phyloP scores from a whole-genome alignment of 306 rosid genomes.

The Glycine latifolia region DNA sequence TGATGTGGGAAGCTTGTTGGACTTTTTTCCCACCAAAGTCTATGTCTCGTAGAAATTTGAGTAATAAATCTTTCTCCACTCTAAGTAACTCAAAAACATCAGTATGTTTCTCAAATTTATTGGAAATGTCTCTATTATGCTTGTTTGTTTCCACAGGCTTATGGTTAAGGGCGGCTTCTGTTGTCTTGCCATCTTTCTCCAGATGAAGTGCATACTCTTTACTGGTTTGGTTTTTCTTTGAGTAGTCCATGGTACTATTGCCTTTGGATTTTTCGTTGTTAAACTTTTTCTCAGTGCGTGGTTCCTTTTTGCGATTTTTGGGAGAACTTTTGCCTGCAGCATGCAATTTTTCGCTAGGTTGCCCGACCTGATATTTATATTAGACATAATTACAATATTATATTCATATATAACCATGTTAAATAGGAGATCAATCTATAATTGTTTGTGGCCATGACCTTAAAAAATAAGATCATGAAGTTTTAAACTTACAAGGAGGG shows the following conservation, averaged over 20 bases:
- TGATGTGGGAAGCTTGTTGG: constrained; percentile 52
- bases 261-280: constrained; percentile 45
- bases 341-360: constrained; percentile 40
- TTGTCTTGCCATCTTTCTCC: constrained; percentile 44
- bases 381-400: neutral
- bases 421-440: constrained; percentile 18
- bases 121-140: constrained; percentile 45
- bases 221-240: constrained; percentile 23
- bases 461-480: constrained; percentile 15
- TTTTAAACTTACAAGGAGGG: constrained; percentile 55
- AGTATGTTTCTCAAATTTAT: constrained; percentile 48
- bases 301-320: constrained; percentile 45
- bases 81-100: constrained; percentile 65
- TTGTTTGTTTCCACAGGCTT: constrained; percentile 35
- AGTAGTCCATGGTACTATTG: neutral
- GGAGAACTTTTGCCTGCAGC: constrained; percentile 42
- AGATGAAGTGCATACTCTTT: neutral
- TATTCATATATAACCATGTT: neutral
- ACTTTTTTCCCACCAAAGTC: constrained; percentile 43
- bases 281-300: constrained; percentile 29
- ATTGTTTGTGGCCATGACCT: constrained; percentile 3
- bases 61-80: constrained; percentile 68
- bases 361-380: constrained; percentile 48
- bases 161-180: constrained; percentile 43
- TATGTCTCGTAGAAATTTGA: constrained; percentile 64